Evolutionary conservation across 495 filamentous ascomycete species (phyloP).

Genomic region (Xylaria telfairii): DNA sequence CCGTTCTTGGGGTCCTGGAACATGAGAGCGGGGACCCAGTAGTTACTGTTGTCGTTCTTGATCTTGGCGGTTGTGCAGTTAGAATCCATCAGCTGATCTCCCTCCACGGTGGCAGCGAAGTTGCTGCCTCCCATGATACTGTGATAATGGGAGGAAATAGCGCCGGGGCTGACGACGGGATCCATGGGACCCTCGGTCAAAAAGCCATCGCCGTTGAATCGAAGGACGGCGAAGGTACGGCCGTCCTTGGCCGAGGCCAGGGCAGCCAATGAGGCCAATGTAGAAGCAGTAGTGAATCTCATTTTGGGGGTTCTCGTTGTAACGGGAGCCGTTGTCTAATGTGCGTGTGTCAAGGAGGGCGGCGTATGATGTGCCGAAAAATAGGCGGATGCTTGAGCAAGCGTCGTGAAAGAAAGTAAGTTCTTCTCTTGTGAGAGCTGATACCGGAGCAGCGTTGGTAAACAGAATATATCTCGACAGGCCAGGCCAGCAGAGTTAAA

Average conservation of each 20-base stretch:
- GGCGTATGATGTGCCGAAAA: slow-evolving; percentile 7
- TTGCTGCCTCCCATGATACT: slow-evolving; percentile 73
- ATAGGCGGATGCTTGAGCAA: slow-evolving; percentile 7
- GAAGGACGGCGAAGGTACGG: slow-evolving; percentile 54
- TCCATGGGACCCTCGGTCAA: slow-evolving; percentile 66
- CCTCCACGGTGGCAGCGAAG: slow-evolving; percentile 69
- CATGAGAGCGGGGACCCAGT: slow-evolving; percentile 78
- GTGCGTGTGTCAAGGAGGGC: slow-evolving; percentile 12
- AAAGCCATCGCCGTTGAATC: slow-evolving; percentile 50
- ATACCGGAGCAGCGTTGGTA: slow-evolving; percentile 29
- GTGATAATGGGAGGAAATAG: slow-evolving; percentile 66
- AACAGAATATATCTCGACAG: slow-evolving; percentile 3
- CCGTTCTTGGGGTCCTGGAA: slow-evolving; percentile 66
- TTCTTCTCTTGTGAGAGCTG: slow-evolving; percentile 26
- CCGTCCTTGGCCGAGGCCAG: slow-evolving; percentile 42
- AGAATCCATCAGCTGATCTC: slow-evolving; percentile 61
- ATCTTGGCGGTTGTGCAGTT: slow-evolving; percentile 70
- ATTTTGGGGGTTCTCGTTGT: slow-evolving; percentile 28
- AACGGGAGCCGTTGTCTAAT: slow-evolving; percentile 21
- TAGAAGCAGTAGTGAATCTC: slow-evolving; percentile 35
- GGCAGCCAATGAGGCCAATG: slow-evolving; percentile 39
- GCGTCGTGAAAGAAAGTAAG: slow-evolving; percentile 16
- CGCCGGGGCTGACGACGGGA: slow-evolving; percentile 68
- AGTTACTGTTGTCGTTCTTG: slow-evolving; percentile 73
- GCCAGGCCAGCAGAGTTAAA: neutral